Conservation (phyloP, 768 basidiomycete genomes). For the Nevesoporus exiguus region DNA sequence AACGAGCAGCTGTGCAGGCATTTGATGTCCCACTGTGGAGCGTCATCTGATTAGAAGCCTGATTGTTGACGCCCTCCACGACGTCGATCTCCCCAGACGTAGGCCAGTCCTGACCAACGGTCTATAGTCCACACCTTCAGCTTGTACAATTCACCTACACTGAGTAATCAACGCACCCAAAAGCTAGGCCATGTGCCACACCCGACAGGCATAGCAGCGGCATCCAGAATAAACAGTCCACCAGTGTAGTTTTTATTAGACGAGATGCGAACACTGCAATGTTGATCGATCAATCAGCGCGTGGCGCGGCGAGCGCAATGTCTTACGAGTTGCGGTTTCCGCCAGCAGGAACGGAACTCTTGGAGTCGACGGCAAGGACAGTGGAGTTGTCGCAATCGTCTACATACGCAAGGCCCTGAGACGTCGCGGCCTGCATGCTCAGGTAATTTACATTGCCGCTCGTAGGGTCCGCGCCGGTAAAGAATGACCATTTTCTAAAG, state of each 20-base stretch:
- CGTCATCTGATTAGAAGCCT: constrained; percentile 57
- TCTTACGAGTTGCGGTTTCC: constrained; percentile 53
- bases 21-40: constrained; percentile 52
- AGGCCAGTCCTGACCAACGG: constrained; percentile 53
- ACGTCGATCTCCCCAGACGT: constrained; percentile 64
- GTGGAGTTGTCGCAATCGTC: constrained; percentile 51
- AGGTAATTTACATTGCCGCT: constrained; percentile 65
- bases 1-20: constrained; percentile 31
- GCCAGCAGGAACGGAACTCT: constrained; percentile 43
- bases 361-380: constrained; percentile 62
- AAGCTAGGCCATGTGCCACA: constrained; percentile 64
- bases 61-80: constrained; percentile 66
- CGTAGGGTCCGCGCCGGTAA: constrained; percentile 61
- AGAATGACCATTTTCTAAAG: constrained; percentile 68
- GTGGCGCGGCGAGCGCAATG: neutral
- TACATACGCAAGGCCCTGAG: constrained; percentile 58
- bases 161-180: constrained; percentile 33
- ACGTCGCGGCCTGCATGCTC: constrained; percentile 42
- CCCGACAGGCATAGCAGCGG: constrained; percentile 67
- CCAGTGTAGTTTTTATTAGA: constrained; percentile 56
- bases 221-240: constrained; percentile 77
- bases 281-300: neutral
- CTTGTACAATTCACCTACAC: neutral
- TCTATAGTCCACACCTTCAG: constrained; percentile 20
- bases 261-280: constrained; percentile 59